Conservation (phyloP, 345 rosid species). For the Kandelia obovata region DNA sequence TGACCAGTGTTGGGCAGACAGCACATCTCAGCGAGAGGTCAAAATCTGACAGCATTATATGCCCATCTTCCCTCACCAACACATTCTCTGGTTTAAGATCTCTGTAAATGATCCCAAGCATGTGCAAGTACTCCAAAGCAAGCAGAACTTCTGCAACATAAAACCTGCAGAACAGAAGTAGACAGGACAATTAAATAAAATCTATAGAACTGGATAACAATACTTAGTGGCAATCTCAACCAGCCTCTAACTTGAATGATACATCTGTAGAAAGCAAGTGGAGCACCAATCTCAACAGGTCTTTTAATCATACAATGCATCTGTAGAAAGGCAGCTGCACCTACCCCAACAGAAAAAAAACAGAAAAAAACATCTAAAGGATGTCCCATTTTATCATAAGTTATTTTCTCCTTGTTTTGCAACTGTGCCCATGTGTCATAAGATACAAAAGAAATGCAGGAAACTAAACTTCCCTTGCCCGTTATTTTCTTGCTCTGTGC, state of each 20-base stretch:
- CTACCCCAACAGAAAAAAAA: too few relatives aligned
- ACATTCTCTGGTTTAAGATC: slow-evolving; percentile 38
- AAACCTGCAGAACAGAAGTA: slow-evolving; percentile 17
- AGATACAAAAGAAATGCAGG: too few relatives aligned
- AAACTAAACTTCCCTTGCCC: too few relatives aligned
- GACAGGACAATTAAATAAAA: neutral
- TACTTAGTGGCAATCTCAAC: neutral
- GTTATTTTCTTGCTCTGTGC: too few relatives aligned
- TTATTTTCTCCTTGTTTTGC: too few relatives aligned
- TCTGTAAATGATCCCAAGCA: slow-evolving; percentile 37
- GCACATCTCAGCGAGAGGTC: slow-evolving; percentile 32
- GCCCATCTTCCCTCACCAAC: slow-evolving; percentile 35
- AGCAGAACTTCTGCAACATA: slow-evolving; percentile 36
- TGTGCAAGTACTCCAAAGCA: slow-evolving; percentile 38
- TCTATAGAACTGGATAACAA: neutral
- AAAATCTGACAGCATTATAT: slow-evolving; percentile 36
- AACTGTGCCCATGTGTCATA: too few relatives aligned
- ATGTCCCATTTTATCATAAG: too few relatives aligned
- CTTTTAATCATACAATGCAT: too few relatives aligned
- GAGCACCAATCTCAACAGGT: too few relatives aligned
- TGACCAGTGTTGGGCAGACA: slow-evolving; percentile 33
- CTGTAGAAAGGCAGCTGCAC: too few relatives aligned
- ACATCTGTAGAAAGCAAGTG: neutral
- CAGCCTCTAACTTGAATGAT: neutral
- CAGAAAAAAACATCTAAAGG: too few relatives aligned